phyloP scores from a whole-genome alignment of 2,329 filamentous ascomycete genomes.

The Gremmenia infestans region DNA sequence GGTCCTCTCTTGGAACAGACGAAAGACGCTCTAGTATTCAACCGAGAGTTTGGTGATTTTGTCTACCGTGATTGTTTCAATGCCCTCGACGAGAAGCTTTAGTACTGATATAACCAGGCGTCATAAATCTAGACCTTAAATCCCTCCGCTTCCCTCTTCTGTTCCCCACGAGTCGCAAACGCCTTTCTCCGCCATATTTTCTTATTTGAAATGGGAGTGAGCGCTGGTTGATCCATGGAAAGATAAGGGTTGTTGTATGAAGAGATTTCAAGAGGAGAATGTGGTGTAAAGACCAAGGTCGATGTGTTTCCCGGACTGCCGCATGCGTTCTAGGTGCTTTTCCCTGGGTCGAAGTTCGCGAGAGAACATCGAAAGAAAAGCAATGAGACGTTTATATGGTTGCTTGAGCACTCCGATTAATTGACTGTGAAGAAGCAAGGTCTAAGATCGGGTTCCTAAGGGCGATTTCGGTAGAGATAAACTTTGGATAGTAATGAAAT shows the following conservation, averaged over 20 bases:
- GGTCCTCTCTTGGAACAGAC: constrained; percentile 5
- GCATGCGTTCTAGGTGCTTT: constrained; percentile 30
- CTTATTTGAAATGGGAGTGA: constrained; percentile 18
- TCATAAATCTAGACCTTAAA: not conserved
- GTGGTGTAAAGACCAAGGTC: constrained; percentile 27
- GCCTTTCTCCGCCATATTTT: constrained; percentile 25
- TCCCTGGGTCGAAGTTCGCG: constrained; percentile 22
- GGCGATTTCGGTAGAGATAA: no score
- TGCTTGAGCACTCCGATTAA: constrained; percentile 6
- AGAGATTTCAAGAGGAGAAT: constrained; percentile 37
- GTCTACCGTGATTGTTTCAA: not conserved
- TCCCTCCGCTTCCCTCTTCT: not conserved
- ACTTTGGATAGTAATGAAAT: no score
- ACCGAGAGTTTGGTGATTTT: not conserved
- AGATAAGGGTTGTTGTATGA: constrained; percentile 41
- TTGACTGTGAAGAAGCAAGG: no score
- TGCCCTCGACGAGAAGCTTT: not conserved
- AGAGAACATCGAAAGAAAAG: constrained; percentile 23
- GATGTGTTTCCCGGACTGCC: constrained; percentile 31
- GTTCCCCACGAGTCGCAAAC: constrained; percentile 22
- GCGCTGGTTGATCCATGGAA: constrained; percentile 24
- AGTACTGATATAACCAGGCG: not conserved
- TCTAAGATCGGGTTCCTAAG: no score
- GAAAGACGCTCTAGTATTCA: not conserved
- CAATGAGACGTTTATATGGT: constrained; percentile 14